A percentile compares a stretch with the other conserved stretches of the same genome.
phyloP scores from a whole-genome alignment of 495 filamentous ascomycete species.

The Zalerion maritima region DNA sequence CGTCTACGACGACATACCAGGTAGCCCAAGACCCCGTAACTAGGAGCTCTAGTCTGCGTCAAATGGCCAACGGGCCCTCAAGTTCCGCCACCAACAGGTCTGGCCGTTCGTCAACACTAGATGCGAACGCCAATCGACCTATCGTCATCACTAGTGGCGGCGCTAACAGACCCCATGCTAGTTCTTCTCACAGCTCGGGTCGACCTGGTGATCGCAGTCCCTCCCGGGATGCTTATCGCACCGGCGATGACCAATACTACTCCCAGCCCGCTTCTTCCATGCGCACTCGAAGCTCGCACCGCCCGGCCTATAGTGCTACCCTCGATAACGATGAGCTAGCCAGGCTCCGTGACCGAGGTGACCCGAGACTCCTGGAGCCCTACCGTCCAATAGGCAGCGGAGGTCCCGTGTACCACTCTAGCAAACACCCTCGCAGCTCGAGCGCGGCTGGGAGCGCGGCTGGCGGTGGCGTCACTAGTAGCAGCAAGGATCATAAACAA shows the following conservation, averaged over 20 bases:
- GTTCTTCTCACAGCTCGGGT: slow-evolving; percentile 13
- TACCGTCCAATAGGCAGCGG: no score
- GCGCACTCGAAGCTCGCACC: slow-evolving; percentile 18
- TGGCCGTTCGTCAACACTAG: slow-evolving; percentile 24
- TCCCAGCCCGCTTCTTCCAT: slow-evolving; percentile 36
- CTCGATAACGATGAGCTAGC: slow-evolving; percentile 29
- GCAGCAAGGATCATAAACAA: no score
- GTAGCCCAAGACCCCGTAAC: slow-evolving; percentile 28
- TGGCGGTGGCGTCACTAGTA: no score
- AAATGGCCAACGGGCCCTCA: slow-evolving; percentile 18
- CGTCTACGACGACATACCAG: slow-evolving; percentile 28
- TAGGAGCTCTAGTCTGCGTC: slow-evolving; percentile 25
- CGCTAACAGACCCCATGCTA: slow-evolving; percentile 13
- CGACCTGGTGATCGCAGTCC: slow-evolving; percentile 30
- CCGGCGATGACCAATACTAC: slow-evolving; percentile 36
- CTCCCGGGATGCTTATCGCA: slow-evolving; percentile 30
- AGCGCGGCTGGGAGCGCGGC: no score
- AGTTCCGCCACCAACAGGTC: slow-evolving; percentile 21
- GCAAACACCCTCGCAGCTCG: no score
- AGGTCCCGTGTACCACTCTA: no score
- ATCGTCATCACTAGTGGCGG: slow-evolving; percentile 32
- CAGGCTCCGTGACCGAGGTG: slow-evolving; percentile 28
- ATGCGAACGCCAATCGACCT: slow-evolving; percentile 22
- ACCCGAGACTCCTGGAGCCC: no score
- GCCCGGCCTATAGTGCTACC: slow-evolving; percentile 18